Conservation (phyloP, 164 flowering plant genomes). For the Vitis amurensis region DNA sequence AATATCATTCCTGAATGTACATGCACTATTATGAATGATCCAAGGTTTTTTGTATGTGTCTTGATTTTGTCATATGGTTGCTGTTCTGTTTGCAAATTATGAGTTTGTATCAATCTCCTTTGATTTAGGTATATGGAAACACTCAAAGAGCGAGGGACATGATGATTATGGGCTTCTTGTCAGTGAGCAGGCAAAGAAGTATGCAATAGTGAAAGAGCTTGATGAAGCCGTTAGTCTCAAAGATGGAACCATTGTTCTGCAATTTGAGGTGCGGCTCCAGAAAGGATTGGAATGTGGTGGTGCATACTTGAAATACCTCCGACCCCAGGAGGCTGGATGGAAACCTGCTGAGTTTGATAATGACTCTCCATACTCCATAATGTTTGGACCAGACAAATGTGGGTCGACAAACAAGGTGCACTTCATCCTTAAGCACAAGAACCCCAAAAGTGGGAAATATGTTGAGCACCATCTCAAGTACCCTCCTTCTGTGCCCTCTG, state of each 20-base stretch:
- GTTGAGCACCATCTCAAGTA: constrained; percentile 72
- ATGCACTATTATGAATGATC: too few relatives aligned
- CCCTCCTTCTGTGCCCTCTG: constrained; percentile 76
- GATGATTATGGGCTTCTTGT: constrained; percentile 84
- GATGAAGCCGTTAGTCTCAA: constrained; percentile 48
- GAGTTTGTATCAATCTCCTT: too few relatives aligned
- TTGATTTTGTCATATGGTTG: too few relatives aligned
- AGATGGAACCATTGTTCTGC: constrained; percentile 57
- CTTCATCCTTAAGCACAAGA: constrained; percentile 75
- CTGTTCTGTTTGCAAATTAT: too few relatives aligned
- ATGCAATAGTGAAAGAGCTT: constrained; percentile 73
- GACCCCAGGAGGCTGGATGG: constrained; percentile 80
- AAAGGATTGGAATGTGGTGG: constrained; percentile 87
- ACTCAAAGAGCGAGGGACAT: constrained; percentile 74
- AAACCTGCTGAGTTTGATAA: constrained; percentile 56
- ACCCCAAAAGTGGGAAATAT: constrained; percentile 69
- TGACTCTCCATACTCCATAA: constrained; percentile 73
- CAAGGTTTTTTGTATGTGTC: too few relatives aligned
- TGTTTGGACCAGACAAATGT: constrained; percentile 91
- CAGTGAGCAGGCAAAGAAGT: constrained; percentile 70
- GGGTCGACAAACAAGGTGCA: constrained; percentile 80
- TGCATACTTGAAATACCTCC: constrained; percentile 72
- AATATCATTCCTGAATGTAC: too few relatives aligned
- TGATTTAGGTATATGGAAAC: constrained; percentile 72
- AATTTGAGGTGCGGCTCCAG: constrained; percentile 70